Evolutionary conservation across 2,329 filamentous ascomycete genomes (phyloP), one percentile per base, ranked within the genome.

Genomic region (Botrytis deweyae): DNA sequence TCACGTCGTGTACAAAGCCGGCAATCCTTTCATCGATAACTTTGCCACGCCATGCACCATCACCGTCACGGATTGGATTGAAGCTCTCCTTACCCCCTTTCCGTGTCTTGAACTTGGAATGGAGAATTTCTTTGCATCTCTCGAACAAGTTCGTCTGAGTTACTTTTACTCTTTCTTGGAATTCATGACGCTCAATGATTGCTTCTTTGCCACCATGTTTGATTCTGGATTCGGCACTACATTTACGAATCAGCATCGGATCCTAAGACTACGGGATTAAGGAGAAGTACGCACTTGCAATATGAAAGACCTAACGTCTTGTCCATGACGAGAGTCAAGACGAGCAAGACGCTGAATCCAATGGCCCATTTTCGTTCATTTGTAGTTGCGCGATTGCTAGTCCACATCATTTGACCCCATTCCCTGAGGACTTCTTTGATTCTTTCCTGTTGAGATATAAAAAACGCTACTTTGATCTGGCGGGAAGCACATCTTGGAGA

Each of bases 91-190:
- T 81, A 5, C 79, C 80, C 12, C 77, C 78, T 72, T 81, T 81
- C 49, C 79, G 75, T 52, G 79, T 81, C 72, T 81, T 81, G 75
- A 80, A 81, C 38, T 78, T 79, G 75, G 79, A 80, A 71, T 81
- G 80, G 70, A 80, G 80, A 42, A 81, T 80, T 72, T 81, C 80
- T 66, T 80, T 80, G 74, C 79, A 80, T 38, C 79, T 74, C 9
- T 80, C 79, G 52, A 81, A 81, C 36, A 81, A 72, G 73, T 80
- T 77, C 25, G 73, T 78, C 71, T 80, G 76, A 33, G 77, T 79
- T 73, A 80, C 72, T 25, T 73, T 68, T 22, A 80, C 74, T 9
- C 80, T 74, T 38, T 78, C 73, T 40, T 75, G 71, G 49, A 79
- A 78, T 42, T 76, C 71, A 4, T 72, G 70, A 10, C 76, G 75